These are phyloP conservation scores for Aciculoconidium aculeatum DNA, from an alignment of 805 yeast genomes.

Conservation along the genomic window DNA sequence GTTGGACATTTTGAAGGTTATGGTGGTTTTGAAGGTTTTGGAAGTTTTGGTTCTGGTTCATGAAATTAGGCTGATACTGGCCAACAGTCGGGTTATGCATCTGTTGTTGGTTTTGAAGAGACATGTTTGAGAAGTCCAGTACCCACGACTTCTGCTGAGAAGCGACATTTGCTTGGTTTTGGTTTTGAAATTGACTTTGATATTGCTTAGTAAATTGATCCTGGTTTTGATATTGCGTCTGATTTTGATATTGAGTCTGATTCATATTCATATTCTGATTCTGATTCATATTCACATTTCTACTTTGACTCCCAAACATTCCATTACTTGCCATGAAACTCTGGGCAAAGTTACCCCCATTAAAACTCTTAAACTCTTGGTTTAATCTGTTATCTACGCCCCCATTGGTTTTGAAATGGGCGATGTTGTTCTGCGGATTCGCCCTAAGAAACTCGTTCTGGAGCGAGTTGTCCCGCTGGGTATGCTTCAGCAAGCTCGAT, in stretches of 20 bases:
- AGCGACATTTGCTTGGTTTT: background rate
- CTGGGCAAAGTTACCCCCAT: constrained; percentile 14
- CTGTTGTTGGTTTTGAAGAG: constrained; percentile 8
- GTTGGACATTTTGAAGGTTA: constrained; percentile 6
- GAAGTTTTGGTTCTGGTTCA: constrained; percentile 4
- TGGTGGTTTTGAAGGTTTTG: constrained; percentile 6
- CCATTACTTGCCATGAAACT: constrained; percentile 7
- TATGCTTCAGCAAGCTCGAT: constrained; percentile 33
- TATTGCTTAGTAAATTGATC: too few species aligned
- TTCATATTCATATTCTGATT: constrained; percentile 7
- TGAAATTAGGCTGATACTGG: constrained; percentile 25
- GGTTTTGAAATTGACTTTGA: too few species aligned
- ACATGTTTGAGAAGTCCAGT: constrained; percentile 21
- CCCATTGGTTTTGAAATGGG: constrained; percentile 11
- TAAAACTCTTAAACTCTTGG: constrained; percentile 33
- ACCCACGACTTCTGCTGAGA: constrained; percentile 18
- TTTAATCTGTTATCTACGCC: constrained; percentile 30
- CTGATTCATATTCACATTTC: constrained; percentile 7
- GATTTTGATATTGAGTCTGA: too few species aligned
- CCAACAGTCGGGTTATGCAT: constrained; percentile 9
- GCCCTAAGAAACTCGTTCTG: constrained; percentile 23
- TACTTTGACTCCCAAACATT: constrained; percentile 6
- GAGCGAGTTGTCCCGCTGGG: constrained; percentile 37
- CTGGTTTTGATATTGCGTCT: too few species aligned
- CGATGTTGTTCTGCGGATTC: constrained; percentile 5